A percentile compares a stretch with the other conserved stretches of the same genome.
Conservation (phyloP, 192 early-diverging fungal species). For the Allomyces macrogynus region DNA sequence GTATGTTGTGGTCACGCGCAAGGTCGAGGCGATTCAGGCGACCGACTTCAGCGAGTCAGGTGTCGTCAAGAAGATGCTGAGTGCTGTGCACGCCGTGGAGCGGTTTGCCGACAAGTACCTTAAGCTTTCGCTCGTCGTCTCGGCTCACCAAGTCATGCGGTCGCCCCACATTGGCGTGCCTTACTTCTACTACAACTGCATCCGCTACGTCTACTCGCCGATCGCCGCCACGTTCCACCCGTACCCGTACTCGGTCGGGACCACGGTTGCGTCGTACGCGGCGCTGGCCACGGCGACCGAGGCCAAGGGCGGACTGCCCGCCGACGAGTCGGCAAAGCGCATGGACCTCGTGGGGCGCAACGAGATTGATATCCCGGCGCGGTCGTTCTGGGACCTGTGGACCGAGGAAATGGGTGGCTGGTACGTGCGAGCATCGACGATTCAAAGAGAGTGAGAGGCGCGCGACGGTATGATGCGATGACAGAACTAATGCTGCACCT, state of each 20-base stretch:
- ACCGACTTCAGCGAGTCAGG: constrained; percentile 17
- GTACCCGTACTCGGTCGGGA: constrained; percentile 30
- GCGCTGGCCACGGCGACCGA: constrained; percentile 9
- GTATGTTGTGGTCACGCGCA: constrained; percentile 34
- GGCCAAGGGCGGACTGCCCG: constrained; percentile 19
- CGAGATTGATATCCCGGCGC: constrained; percentile 40
- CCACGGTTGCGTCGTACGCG: constrained; percentile 16
- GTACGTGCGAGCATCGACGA: not conserved
- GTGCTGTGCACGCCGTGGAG: constrained; percentile 12
- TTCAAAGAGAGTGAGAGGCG: too few relatives aligned
- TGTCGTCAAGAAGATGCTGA: constrained; percentile 17
- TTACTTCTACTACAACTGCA: constrained; percentile 51
- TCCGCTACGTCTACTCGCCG: constrained; percentile 45
- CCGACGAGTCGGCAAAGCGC: constrained; percentile 25
- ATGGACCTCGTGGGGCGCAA: constrained; percentile 45
- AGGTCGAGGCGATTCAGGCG: constrained; percentile 15
- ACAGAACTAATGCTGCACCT: too few relatives aligned
- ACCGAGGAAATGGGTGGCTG: constrained; percentile 34
- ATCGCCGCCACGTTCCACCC: constrained; percentile 30
- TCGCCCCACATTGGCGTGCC: constrained; percentile 22
- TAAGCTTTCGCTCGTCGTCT: constrained; percentile 19
- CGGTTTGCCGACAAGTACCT: constrained; percentile 11
- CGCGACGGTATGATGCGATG: too few relatives aligned
- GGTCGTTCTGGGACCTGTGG: constrained; percentile 29
- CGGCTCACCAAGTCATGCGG: constrained; percentile 16